These are phyloP conservation scores for Cladosporium sp. DNA, from an alignment of 2,329 filamentous ascomycete species.

Conservation along the genomic window DNA sequence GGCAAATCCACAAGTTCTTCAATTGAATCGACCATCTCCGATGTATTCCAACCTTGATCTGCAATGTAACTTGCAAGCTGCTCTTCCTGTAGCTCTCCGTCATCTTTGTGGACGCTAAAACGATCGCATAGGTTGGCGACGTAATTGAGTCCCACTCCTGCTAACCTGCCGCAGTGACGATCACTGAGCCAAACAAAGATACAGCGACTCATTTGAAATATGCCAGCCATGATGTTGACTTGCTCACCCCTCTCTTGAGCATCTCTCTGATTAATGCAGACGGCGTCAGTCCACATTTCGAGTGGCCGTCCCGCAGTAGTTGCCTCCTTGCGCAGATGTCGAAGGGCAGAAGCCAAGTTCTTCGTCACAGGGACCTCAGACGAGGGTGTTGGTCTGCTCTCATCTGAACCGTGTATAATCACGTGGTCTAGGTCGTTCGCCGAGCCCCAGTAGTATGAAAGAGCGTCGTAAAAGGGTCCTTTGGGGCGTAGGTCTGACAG, in stretches of 20 bases:
- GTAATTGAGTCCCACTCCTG: not conserved
- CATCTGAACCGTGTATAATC: not conserved
- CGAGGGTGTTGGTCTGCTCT: not conserved
- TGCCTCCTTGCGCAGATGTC: not conserved
- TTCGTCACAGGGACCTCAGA: not conserved
- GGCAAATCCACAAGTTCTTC: not conserved
- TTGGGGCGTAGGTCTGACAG: no score
- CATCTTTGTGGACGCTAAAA: no score
- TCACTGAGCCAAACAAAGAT: not conserved
- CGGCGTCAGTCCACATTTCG: not conserved
- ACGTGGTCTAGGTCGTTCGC: not conserved
- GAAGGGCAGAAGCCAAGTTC: not conserved
- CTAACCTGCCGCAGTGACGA: no score
- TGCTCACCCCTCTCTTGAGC: not conserved
- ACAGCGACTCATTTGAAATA: not conserved
- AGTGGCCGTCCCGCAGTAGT: not conserved
- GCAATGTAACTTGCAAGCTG: not conserved
- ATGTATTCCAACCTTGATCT: not conserved
- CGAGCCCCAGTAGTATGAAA: constrained; percentile 4
- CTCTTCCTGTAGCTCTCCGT: no score
- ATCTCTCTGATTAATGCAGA: constrained; percentile 5
- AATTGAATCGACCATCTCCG: not conserved
- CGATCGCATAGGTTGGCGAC: no score
- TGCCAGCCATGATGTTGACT: not conserved
- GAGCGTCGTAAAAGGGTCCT: not conserved